A percentile compares a stretch with the other conserved stretches of the same genome.
phyloP scores from a whole-genome alignment of 768 basidiomycete species.

The Hericium erinaceus region DNA sequence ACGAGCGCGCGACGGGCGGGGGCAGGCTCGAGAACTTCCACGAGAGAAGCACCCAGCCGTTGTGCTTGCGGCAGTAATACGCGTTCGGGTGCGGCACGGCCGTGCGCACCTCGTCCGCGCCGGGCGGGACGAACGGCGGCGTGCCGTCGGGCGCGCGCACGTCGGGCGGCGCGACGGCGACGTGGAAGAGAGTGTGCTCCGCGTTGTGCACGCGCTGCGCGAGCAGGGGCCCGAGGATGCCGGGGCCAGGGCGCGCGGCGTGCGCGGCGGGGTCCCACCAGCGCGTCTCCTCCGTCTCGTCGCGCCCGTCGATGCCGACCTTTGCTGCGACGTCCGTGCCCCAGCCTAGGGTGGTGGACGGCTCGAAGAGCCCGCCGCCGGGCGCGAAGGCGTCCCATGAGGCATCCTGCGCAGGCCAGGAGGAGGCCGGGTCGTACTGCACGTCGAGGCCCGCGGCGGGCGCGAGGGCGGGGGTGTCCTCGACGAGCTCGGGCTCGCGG shows the following conservation, averaged over 20 bases:
- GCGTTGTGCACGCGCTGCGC: slow-evolving; percentile 62
- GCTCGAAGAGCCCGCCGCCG: slow-evolving; percentile 1
- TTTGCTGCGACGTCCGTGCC: slow-evolving; percentile 15
- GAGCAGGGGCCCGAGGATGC: slow-evolving; percentile 59
- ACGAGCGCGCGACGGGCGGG: slow-evolving; percentile 53
- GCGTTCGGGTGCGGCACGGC: slow-evolving; percentile 76
- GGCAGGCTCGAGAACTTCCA: slow-evolving; percentile 57
- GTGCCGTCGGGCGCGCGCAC: slow-evolving; percentile 17
- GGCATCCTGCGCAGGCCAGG: neutral
- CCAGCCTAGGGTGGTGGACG: slow-evolving; percentile 3
- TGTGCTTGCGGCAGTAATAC: slow-evolving; percentile 75
- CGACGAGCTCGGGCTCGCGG: slow-evolving; percentile 23
- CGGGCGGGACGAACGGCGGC: slow-evolving; percentile 28
- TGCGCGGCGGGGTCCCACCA: slow-evolving; percentile 58
- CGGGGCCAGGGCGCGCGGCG: slow-evolving; percentile 53
- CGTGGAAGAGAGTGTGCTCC: slow-evolving; percentile 61
- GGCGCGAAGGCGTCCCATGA: neutral
- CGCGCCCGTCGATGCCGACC: slow-evolving; percentile 51
- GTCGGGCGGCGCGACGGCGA: slow-evolving; percentile 34
- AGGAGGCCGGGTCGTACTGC: neutral
- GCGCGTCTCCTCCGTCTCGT: slow-evolving; percentile 46
- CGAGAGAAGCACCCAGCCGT: slow-evolving; percentile 70
- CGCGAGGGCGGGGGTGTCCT: slow-evolving; percentile 9
- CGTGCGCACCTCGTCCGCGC: slow-evolving; percentile 55
- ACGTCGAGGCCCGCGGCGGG: neutral